Base-by-base conservation (phyloP, 495 filamentous ascomycete species). In the Penicillium coffeae region DNA sequence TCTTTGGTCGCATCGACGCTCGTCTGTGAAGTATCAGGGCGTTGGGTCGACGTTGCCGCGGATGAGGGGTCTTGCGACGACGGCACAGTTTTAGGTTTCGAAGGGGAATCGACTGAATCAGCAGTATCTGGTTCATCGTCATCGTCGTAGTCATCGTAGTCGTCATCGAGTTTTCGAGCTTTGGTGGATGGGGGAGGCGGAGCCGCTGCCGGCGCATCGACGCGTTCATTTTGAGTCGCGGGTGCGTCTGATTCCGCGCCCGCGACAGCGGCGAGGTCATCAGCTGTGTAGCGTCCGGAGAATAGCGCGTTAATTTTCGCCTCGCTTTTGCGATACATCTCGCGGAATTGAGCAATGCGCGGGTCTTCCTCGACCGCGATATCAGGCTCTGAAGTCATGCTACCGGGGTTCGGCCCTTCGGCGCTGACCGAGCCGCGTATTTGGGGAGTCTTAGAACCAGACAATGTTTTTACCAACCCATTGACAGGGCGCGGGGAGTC, bases 71-170 rank as follows among this genome's bases (percentile, higher is more conserved):
- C 78, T 58, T 57, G 73, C 55, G 56, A 69, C 51, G 50, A 68
- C 56, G 55, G 62, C 50, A 59, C 54, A 45, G 73, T 74, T 63
- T 87, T 89, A 21, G 74, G 70, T 57, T 86, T 85, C 30, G 80
- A 65, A 14, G 83, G 77, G 1, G 80, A 82, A 20, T 75, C 65
- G 42, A 65, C 57, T 20, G 63, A 59, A 38, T 76, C 70, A 12
- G 78, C 74, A 21, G 84, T 82, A 25, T 85, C 82, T 2, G 83
- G 82, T 3, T 88, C 85, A 36, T 94, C 88, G 45, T 93, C 89
- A 39, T 95, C 89, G 49, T 95, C 88, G 39, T 87, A 86, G 51
- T 90, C 86, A 56, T 89, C 84, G 55, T 78, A 82, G 55, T 93
- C 86, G 41, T 94, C 88, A 61, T 87, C 84, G 57, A 95, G 85